Evolutionary conservation across 345 rosid species (phyloP).

Genomic region (Eucalyptus cladocalyx): DNA sequence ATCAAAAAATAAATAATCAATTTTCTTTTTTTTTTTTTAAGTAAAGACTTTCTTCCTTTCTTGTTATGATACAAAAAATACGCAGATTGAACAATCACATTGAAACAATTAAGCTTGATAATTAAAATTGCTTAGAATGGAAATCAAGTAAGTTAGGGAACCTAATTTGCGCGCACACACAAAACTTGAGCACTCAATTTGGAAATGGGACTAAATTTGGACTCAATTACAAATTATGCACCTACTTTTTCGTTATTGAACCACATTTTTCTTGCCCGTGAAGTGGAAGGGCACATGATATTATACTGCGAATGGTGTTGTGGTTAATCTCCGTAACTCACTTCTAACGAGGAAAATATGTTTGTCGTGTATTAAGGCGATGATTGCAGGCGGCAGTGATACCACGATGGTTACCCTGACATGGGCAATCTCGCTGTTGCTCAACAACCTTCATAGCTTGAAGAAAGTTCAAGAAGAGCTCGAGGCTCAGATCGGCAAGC

Average conservation of each 20-base stretch:
- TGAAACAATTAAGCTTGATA: background rate
- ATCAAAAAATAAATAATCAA: background rate
- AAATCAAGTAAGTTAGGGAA: background rate
- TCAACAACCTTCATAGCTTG: background rate
- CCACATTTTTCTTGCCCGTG: background rate
- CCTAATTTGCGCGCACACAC: background rate
- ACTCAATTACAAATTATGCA: background rate
- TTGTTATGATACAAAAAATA: background rate
- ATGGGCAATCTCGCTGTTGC: background rate
- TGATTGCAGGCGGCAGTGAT: background rate
- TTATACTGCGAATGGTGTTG: background rate
- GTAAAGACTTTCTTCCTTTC: background rate
- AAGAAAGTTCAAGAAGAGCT: constrained; percentile 1
- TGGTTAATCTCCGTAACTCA: background rate
- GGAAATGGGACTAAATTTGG: background rate
- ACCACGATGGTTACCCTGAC: background rate
- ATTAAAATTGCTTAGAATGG: background rate
- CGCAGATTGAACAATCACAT: background rate
- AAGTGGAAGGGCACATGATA: background rate
- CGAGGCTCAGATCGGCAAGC: background rate
- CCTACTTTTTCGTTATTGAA: background rate
- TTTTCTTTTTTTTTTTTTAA: background rate
- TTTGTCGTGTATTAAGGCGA: background rate
- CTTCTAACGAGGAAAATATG: background rate
- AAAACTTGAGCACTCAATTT: background rate